A percentile compares a stretch with the other conserved stretches of the same genome.
phyloP scores from a whole-genome alignment of 257 asterid species.

The Capsicum baccatum region DNA sequence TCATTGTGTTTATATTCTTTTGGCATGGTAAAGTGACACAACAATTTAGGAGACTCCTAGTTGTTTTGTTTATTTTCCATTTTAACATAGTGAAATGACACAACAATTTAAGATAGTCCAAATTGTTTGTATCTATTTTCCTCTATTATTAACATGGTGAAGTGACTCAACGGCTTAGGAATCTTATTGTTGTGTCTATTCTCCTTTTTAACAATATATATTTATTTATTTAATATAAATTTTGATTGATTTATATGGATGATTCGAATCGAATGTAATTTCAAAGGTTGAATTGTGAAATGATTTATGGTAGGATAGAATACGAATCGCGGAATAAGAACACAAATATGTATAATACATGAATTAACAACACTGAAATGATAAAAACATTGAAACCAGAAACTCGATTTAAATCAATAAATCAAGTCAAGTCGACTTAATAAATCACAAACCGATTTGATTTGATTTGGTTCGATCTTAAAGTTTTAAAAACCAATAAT shows the following conservation, averaged over 20 bases:
- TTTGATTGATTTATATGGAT: not conserved
- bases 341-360: not conserved
- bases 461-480: too few relatives aligned
- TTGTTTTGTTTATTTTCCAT: not conserved
- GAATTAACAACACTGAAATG: not conserved
- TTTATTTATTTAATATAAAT: not conserved
- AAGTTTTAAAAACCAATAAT: too few relatives aligned
- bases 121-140: not conserved
- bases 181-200: not conserved
- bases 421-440: too few relatives aligned
- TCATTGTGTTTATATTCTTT: not conserved
- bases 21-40: not conserved
- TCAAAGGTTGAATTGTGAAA: not conserved
- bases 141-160: not conserved
- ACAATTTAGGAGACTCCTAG: not conserved
- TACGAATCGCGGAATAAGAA: not conserved
- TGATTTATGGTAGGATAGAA: not conserved
- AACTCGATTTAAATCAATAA: too few relatives aligned
- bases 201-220: not conserved
- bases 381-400: too few relatives aligned
- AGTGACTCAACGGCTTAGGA: not conserved
- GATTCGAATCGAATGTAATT: not conserved
- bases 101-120: not conserved
- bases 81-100: not conserved
- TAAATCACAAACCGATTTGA: too few relatives aligned